Evolutionary conservation across 176 grass and related monocot species (phyloP).

Genomic region (Oryza punctata): DNA sequence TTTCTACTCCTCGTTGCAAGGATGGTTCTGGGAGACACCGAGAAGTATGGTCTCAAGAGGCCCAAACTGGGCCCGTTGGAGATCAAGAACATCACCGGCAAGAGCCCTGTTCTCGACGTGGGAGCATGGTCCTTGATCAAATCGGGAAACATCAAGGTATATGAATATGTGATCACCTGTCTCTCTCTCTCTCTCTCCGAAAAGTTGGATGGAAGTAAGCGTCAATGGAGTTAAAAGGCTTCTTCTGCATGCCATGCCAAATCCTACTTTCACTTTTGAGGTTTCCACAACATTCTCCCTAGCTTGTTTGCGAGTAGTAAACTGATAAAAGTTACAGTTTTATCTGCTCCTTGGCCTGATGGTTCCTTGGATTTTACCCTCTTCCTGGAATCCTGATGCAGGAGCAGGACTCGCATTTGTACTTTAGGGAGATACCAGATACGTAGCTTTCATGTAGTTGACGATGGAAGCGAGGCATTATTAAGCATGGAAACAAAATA

Average conservation of each 20-base stretch:
- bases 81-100: constrained; percentile 76
- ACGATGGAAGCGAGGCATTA: constrained; percentile 5
- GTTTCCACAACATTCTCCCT: constrained; percentile 38
- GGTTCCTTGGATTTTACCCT: constrained; percentile 19
- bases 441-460: constrained; percentile 24
- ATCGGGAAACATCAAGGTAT: constrained; percentile 81
- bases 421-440: constrained; percentile 32
- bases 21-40: constrained; percentile 68
- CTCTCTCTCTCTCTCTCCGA: background rate
- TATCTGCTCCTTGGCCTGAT: background rate
- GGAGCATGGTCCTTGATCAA: constrained; percentile 87
- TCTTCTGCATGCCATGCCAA: constrained; percentile 39
- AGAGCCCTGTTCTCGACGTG: constrained; percentile 92
- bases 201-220: constrained; percentile 1
- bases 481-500: constrained; percentile 17
- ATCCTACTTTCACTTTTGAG: constrained; percentile 40
- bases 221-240: constrained; percentile 12
- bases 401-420: constrained; percentile 31
- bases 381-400: constrained; percentile 35
- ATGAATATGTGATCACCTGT: background rate
- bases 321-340: constrained; percentile 41
- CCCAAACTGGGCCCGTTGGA: constrained; percentile 89
- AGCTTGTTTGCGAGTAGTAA: constrained; percentile 11
- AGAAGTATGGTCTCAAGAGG: constrained; percentile 75
- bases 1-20: constrained; percentile 59